Evolutionary conservation across 352 stramenopile genomes (phyloP).

Genomic region (Pythium monospermum): DNA sequence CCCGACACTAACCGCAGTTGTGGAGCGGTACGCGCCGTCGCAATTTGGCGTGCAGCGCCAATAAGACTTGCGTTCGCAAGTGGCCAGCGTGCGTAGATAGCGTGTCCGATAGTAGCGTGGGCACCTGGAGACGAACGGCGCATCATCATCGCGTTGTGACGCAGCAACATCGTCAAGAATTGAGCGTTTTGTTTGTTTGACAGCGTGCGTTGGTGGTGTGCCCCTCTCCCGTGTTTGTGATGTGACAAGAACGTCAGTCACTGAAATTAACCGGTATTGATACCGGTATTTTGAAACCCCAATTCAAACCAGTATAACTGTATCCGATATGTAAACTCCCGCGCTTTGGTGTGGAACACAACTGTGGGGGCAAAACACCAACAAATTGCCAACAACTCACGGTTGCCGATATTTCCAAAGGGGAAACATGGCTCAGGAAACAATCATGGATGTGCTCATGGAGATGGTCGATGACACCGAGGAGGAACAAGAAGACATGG

Average conservation of each 20-base stretch:
- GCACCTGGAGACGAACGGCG: constrained; percentile 1
- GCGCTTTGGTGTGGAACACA: constrained; percentile 14
- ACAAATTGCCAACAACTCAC: constrained; percentile 4
- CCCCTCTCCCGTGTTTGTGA: background rate
- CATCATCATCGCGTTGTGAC: background rate
- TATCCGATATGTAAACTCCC: constrained; percentile 17
- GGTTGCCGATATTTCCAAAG: no score
- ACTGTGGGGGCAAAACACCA: background rate
- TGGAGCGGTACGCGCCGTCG: constrained; percentile 15
- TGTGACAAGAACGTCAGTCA: background rate
- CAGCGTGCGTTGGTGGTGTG: background rate
- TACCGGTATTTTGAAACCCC: constrained; percentile 9
- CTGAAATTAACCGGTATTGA: background rate
- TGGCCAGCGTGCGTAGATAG: constrained; percentile 1
- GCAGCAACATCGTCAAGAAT: constrained; percentile 1
- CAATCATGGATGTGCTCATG: no score
- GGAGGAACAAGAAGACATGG: no score
- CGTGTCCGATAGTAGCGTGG: no score
- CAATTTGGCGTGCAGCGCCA: background rate
- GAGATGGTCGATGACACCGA: no score
- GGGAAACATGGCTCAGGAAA: no score
- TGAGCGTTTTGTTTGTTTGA: constrained; percentile 4
- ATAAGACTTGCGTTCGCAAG: no score
- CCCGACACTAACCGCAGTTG: constrained; percentile 52
- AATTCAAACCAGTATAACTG: constrained; percentile 1